Evolutionary conservation across 805 yeast species (phyloP).

Genomic region (Sugiyamaella boreocaroliniensis): DNA sequence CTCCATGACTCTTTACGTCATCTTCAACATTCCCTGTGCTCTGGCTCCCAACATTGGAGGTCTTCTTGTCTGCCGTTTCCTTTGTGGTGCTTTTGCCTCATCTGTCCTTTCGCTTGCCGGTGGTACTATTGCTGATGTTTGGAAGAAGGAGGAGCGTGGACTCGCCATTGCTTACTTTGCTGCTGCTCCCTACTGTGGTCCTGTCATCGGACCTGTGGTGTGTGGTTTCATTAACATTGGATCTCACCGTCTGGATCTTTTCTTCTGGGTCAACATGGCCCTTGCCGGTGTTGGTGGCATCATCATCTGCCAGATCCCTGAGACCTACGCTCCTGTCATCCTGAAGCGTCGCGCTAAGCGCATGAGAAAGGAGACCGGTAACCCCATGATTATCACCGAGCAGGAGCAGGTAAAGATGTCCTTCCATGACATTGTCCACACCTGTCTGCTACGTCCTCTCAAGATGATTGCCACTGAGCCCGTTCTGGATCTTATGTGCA

Average conservation of each 20-base stretch:
- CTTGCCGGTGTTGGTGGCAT: slow-evolving; percentile 84
- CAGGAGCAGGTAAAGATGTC: slow-evolving; percentile 83
- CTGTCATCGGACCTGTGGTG: slow-evolving; percentile 81
- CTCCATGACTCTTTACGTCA: slow-evolving; percentile 64
- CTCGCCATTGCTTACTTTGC: slow-evolving; percentile 87
- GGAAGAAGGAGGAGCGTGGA: slow-evolving; percentile 74
- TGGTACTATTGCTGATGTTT: slow-evolving; percentile 86
- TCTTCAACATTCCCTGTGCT: slow-evolving; percentile 85
- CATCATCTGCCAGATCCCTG: slow-evolving; percentile 62
- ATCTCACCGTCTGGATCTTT: slow-evolving; percentile 53
- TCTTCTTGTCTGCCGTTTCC: slow-evolving; percentile 70
- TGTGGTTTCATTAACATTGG: slow-evolving; percentile 78
- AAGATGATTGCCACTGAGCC: slow-evolving; percentile 74
- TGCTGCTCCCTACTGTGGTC: slow-evolving; percentile 89
- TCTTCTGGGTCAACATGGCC: slow-evolving; percentile 90
- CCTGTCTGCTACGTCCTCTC: slow-evolving; percentile 69
- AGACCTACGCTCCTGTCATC: slow-evolving; percentile 86
- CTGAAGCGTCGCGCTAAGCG: slow-evolving; percentile 61
- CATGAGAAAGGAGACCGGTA: slow-evolving; percentile 74
- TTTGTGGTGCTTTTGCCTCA: slow-evolving; percentile 80
- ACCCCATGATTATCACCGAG: slow-evolving; percentile 84
- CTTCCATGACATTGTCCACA: slow-evolving; percentile 56
- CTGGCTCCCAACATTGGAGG: slow-evolving; percentile 77
- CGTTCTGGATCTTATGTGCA: slow-evolving; percentile 74
- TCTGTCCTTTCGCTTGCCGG: slow-evolving; percentile 84